phyloP scores from a whole-genome alignment of 2,329 filamentous ascomycete species.

The Fusarium proliferatum region DNA sequence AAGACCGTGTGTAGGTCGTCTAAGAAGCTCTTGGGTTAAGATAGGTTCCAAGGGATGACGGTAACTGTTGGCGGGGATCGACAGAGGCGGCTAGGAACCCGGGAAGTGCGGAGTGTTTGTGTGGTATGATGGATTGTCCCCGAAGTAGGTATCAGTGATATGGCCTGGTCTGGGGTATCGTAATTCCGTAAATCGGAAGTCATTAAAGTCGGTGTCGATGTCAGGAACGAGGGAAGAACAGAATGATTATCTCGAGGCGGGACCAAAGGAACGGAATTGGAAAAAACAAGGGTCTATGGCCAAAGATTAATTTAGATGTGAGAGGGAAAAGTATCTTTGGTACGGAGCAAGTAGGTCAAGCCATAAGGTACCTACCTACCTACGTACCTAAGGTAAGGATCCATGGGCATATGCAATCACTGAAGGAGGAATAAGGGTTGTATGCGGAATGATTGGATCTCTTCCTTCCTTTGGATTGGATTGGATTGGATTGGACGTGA shows the following conservation, averaged over 20 bases:
- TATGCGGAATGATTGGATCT: slow-evolving; percentile 16
- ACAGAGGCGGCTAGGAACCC: neutral
- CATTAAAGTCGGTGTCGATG: neutral
- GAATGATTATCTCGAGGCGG: neutral
- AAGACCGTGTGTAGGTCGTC: neutral
- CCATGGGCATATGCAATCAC: neutral
- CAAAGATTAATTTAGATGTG: slow-evolving; percentile 24
- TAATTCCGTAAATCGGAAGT: slow-evolving; percentile 18
- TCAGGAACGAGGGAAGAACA: neutral
- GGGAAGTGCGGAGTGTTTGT: slow-evolving; percentile 1
- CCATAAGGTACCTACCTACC: neutral
- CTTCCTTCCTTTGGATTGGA: neutral
- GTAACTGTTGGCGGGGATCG: neutral
- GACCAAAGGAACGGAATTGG: slow-evolving; percentile 8
- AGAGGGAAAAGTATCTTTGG: slow-evolving; percentile 11
- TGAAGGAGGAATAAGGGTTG: slow-evolving; percentile 16
- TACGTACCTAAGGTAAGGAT: neutral
- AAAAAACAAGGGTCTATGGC: neutral
- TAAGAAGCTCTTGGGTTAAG: slow-evolving; percentile 3
- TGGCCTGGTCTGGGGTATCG: neutral
- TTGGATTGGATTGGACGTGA: slow-evolving; percentile 11
- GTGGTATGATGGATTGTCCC: neutral
- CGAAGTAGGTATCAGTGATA: neutral
- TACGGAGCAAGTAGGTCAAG: neutral
- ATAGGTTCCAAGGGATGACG: neutral